A percentile compares a stretch with the other conserved stretches of the same genome.
Conservation (phyloP, 768 basidiomycete species). For the Boletus rufocinnamomeus region DNA sequence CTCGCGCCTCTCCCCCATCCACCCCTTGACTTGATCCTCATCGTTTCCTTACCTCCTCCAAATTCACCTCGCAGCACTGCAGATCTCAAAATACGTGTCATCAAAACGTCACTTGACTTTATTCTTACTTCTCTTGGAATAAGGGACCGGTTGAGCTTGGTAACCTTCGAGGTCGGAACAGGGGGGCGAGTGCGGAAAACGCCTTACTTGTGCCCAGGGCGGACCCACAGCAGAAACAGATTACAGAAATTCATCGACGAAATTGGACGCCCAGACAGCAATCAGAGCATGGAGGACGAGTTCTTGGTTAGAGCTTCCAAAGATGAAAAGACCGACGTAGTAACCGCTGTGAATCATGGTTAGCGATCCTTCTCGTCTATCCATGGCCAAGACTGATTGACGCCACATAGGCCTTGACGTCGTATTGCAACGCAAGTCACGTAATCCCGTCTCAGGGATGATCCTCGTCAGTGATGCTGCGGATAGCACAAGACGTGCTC, state of each 20-base stretch:
- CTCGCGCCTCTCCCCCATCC: conserved; percentile 83
- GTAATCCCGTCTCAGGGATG: conserved; percentile 90
- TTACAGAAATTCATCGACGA: conserved; percentile 80
- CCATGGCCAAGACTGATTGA: neutral
- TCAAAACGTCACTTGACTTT: conserved; percentile 88
- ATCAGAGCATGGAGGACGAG: conserved; percentile 56
- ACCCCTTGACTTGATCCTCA: conserved; percentile 88
- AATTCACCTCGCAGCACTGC: conserved; percentile 74
- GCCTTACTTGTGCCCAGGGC: conserved; percentile 82
- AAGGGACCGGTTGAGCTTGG: conserved; percentile 83
- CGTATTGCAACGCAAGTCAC: conserved; percentile 89
- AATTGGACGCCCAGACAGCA: conserved; percentile 46
- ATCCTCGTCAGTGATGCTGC: conserved; percentile 90
- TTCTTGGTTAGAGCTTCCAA: conserved; percentile 71
- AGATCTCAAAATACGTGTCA: conserved; percentile 83
- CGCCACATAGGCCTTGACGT: conserved; percentile 74
- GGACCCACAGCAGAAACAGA: conserved; percentile 65
- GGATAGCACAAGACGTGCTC: conserved; percentile 89
- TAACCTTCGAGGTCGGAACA: conserved; percentile 88
- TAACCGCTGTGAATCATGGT: conserved; percentile 98
- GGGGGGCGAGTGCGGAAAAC: conserved; percentile 87
- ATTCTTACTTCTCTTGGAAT: conserved; percentile 72
- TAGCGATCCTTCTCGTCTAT: conserved; percentile 11
- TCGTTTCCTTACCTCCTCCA: conserved; percentile 82
- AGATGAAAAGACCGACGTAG: conserved; percentile 96